These are phyloP conservation scores for Coniferiporia weirii DNA, from an alignment of 1,284 basidiomycete genomes.

Conservation along the genomic window DNA sequence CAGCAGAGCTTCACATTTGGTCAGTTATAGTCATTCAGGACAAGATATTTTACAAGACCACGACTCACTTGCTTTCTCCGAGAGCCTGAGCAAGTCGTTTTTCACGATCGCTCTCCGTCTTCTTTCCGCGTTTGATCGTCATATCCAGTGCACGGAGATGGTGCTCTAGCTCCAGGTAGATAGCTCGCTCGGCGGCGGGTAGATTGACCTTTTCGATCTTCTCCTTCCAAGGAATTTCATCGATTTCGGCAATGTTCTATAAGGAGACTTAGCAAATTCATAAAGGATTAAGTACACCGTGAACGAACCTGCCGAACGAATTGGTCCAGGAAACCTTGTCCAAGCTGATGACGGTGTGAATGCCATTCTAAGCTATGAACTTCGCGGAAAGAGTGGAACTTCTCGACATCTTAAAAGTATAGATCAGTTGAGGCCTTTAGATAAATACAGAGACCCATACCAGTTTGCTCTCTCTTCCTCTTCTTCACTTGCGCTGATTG, in stretches of 20 bases:
- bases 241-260: constrained; percentile 94
- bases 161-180: constrained; percentile 95
- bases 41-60: not conserved
- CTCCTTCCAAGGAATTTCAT: constrained; percentile 82
- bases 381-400: constrained; percentile 95
- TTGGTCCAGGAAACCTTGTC: constrained; percentile 78
- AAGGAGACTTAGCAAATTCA: constrained; percentile 8
- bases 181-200: constrained; percentile 91
- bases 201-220: constrained; percentile 67
- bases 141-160: constrained; percentile 86
- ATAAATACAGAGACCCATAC: constrained; percentile 32
- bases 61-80: constrained; percentile 77
- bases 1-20: constrained; percentile 55
- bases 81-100: constrained; percentile 82
- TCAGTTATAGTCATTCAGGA: constrained; percentile 13
- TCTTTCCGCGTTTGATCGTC: constrained; percentile 79
- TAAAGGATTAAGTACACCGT: not conserved
- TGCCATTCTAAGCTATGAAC: constrained; percentile 92
- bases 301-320: constrained; percentile 78
- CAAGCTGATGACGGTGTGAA: constrained; percentile 76
- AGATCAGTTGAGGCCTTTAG: constrained; percentile 12
- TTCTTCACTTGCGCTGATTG: constrained; percentile 71
- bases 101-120: constrained; percentile 88
- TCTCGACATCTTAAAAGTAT: constrained; percentile 63
- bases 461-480: constrained; percentile 78